Base-by-base conservation (phyloP, 352 stramenopile genomes). In the Phytopythium cucurbitacearum region DNA sequence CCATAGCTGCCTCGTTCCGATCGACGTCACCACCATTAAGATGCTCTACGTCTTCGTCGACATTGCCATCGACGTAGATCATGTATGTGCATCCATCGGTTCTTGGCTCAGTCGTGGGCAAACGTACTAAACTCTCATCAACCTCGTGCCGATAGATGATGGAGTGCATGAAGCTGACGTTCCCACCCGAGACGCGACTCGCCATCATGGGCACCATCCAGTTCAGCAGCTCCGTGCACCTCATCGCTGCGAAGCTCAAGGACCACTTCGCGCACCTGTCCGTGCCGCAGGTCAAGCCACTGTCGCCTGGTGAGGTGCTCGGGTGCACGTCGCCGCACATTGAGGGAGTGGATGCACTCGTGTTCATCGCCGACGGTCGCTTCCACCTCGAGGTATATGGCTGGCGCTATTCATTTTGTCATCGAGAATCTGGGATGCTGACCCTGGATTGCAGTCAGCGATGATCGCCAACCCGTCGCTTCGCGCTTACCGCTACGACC, bases 21-120 rank as follows among this genome's bases (percentile, higher is more conserved):
- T 99, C 47, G 93, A 97, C 44, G 76, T 96, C 37, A 99, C 97
- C 12, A 85, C 81, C 21, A 96, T 98, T 58, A 97, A 96, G 65
- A 95, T 97, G 78, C 73, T 99, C 12, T 99, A 99, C 71, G 96
- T 99, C 1, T 99, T 99, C 69, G 97, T 99, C 41, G 97, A 99
- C 71, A 99, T 99, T 63, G 79, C 89, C 12, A 98, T 99, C 48
- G 97, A 99, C 71, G 89, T 98, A 3, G 74, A 94, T 0, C 97
- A 99, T 56, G 85, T 91, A 73, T 38, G 79, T 54, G 21, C 4
- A 16, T 21, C 35, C 7, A 38, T 16, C 11, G 8, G 4, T 11
- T 44, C 38, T 28, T 39, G 44, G 8, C 3, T 42, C 48, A n/a
- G 5, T 43, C n/a, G 38, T 13, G 8, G 38, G 1, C 38, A 41